These are phyloP conservation scores for Carex kokanica DNA, from an alignment of 176 grass and related monocot species.

Conservation along the genomic window DNA sequence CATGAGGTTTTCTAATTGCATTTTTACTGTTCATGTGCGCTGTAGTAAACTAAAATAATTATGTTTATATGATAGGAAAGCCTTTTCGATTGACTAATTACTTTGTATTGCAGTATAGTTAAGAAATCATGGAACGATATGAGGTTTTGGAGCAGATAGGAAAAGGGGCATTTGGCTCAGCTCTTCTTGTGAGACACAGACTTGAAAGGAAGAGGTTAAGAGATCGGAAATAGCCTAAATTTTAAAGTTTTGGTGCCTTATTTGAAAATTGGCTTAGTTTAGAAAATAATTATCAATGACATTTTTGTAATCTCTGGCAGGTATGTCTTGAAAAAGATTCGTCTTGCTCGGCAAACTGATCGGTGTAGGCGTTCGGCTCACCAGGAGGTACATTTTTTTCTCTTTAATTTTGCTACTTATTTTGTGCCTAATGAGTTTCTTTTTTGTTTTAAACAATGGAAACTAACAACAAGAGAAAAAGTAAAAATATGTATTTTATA, in stretches of 20 bases:
- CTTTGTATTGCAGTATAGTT: slow-evolving; percentile 18
- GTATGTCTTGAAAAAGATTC: slow-evolving; percentile 95
- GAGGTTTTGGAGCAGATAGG: slow-evolving; percentile 97
- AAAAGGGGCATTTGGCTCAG: slow-evolving; percentile 88
- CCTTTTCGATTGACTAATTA: background rate
- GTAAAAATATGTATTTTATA: too few relatives aligned
- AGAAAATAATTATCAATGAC: background rate
- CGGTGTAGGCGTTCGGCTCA: slow-evolving; percentile 78
- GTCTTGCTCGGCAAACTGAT: slow-evolving; percentile 78
- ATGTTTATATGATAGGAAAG: background rate
- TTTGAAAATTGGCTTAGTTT: slow-evolving; percentile 19
- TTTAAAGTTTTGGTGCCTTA: background rate
- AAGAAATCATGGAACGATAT: slow-evolving; percentile 67
- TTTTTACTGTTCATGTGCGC: background rate
- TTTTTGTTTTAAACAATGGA: background rate
- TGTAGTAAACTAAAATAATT: background rate
- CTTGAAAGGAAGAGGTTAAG: slow-evolving; percentile 85
- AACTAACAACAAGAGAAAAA: background rate
- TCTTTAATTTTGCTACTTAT: background rate
- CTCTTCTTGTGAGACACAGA: slow-evolving; percentile 79
- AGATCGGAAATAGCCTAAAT: background rate
- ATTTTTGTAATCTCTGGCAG: slow-evolving; percentile 30
- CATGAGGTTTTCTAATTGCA: background rate
- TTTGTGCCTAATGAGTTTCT: background rate
- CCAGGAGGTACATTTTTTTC: slow-evolving; percentile 52